Percentiles rank a stretch among this genome's conserved stretches.
Conservation (phyloP, 2,329 filamentous ascomycete species). For the Ophiobolus disseminans region DNA sequence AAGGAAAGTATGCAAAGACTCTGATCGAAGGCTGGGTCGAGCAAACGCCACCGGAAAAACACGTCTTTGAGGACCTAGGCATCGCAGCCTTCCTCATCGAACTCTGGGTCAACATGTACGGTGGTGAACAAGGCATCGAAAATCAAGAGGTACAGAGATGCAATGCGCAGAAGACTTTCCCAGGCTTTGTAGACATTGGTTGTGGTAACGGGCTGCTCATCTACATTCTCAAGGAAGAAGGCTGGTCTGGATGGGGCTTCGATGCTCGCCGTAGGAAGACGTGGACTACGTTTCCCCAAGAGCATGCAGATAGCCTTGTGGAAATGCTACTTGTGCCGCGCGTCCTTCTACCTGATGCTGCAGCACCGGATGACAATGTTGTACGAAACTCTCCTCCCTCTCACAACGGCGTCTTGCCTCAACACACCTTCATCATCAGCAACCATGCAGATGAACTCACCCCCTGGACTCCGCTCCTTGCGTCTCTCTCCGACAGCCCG, state of each 20-base stretch:
- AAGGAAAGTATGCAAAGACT: conserved; percentile 75
- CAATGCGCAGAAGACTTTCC: conserved; percentile 60
- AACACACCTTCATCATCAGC: conserved; percentile 87
- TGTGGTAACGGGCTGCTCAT: conserved; percentile 94
- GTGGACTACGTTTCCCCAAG: conserved; percentile 73
- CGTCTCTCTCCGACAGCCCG: conserved; percentile 74
- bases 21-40: conserved; percentile 84
- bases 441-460: conserved; percentile 98
- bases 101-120: conserved; percentile 87
- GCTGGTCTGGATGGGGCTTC: conserved; percentile 87
- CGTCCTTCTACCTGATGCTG: conserved; percentile 46
- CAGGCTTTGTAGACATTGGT: conserved; percentile 93
- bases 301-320: conserved; percentile 59
- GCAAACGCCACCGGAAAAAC: conserved; percentile 84
- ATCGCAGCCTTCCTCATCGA: conserved; percentile 94
- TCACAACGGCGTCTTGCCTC: conserved; percentile 71
- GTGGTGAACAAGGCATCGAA: conserved; percentile 4
- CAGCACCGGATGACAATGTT: too few relatives aligned
- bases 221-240: conserved; percentile 79
- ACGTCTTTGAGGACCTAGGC: conserved; percentile 91
- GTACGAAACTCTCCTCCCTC: conserved; percentile 11
- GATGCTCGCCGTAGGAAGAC: conserved; percentile 87
- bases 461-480: conserved; percentile 91
- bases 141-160: neutral
- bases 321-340: conserved; percentile 68